Conservation (phyloP, 495 filamentous ascomycete genomes). For the Podospora conica region DNA sequence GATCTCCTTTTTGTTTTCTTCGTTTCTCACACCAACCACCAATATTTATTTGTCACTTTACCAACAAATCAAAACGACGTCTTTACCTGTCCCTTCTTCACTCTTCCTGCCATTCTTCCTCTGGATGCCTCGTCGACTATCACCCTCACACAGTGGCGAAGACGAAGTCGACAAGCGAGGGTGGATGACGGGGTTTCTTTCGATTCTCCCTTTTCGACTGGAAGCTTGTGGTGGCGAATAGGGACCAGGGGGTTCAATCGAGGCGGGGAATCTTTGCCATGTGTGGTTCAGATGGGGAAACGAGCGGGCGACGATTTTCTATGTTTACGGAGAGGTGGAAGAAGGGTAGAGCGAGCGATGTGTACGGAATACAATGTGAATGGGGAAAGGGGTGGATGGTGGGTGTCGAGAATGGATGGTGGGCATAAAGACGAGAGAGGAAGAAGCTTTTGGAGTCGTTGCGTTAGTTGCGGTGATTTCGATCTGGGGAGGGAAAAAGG, state of each 20-base stretch:
- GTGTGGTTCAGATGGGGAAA: not conserved
- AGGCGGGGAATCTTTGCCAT: not conserved
- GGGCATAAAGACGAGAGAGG: not conserved
- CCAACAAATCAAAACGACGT: not conserved
- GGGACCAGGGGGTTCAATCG: not conserved
- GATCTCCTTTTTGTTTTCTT: not conserved
- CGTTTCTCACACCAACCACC: not conserved
- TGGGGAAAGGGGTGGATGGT: not conserved
- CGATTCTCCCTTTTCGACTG: not conserved
- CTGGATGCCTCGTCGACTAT: not conserved
- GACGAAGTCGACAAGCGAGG: not conserved
- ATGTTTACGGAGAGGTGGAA: not conserved
- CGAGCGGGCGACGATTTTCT: not conserved
- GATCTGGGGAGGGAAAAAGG: not conserved
- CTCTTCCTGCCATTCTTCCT: not conserved
- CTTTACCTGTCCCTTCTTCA: not conserved
- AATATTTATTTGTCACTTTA: not conserved
- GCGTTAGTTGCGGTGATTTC: not conserved
- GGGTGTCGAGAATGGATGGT: not conserved
- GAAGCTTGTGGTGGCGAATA: not conserved
- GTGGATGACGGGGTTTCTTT: not conserved
- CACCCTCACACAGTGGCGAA: not conserved
- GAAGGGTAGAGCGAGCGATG: not conserved
- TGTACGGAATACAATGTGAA: not conserved
- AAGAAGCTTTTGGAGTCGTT: not conserved